Evolutionary conservation across 73 alveolate genomes (phyloP).

Genomic region (Uronychia binucleata): DNA sequence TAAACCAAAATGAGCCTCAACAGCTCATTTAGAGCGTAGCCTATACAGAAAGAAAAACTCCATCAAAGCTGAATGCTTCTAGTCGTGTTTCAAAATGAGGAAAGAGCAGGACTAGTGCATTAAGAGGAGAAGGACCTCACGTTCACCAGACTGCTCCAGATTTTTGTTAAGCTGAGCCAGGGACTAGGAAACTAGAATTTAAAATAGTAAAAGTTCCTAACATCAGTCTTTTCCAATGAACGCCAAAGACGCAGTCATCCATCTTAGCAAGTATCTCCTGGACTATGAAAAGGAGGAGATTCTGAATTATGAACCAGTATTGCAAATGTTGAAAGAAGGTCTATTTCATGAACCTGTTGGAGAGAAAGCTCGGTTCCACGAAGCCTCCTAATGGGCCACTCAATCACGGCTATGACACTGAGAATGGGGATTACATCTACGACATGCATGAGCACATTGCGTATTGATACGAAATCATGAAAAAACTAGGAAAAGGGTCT

Average conservation of each 20-base stretch:
- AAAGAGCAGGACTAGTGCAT: conserved; percentile 1
- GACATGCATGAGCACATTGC: conserved; percentile 81
- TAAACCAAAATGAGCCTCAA: no score
- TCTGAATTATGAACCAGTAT: conserved; percentile 20
- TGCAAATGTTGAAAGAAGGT: conserved; percentile 17
- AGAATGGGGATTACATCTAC: conserved; percentile 81
- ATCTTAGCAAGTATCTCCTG: conserved; percentile 13
- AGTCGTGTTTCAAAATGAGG: not conserved
- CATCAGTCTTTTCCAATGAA: not conserved
- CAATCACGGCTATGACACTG: conserved; percentile 68
- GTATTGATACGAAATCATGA: conserved; percentile 90
- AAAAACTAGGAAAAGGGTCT: conserved; percentile 93
- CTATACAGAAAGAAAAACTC: not conserved
- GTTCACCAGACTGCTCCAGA: no score
- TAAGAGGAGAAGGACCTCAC: not conserved
- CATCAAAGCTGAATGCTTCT: not conserved
- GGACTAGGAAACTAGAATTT: not conserved
- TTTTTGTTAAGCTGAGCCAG: not conserved
- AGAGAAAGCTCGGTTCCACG: not conserved
- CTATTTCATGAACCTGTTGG: conserved; percentile 36
- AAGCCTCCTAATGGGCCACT: conserved; percentile 1
- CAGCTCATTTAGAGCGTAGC: no score
- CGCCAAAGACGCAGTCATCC: not conserved
- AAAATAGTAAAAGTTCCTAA: no score
- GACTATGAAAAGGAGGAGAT: conserved; percentile 58